Evolutionary conservation across 2,329 filamentous ascomycete genomes (phyloP), one percentile per base, ranked within the genome.

Genomic region (Aspergillus ruber): DNA sequence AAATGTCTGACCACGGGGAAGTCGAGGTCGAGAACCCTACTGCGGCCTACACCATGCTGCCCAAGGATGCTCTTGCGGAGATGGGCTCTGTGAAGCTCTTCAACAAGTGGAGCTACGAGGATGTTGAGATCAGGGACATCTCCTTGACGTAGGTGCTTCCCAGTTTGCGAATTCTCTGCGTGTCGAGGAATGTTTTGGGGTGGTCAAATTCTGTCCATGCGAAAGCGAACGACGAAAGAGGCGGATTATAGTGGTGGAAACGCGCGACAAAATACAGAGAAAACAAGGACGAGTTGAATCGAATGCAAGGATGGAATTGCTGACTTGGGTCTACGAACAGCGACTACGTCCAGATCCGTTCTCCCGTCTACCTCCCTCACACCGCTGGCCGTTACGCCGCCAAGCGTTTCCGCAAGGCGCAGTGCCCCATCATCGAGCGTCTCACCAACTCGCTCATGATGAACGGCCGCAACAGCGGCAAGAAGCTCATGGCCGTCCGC

Each of bases 381-480:
- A 95, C 90, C 62, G 93, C 94, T 71, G 93, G 93, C 74, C 89
- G 90, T 74, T 98, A 95, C 84, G 93, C 93, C 73, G 84, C 86
- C 79, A 98, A 98, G 90, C 87, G 94, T 73, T 98, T 98, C 89
- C 88, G 93, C 82, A 98, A 98, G 86, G 93, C 94, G 74, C 94
- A 97, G 84, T 98, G 93, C 88, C 93, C 93, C 70, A 97, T 98
- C 85, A 96, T 98, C 74, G 93, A 98, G 88, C 91, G 93, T 75
- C 86, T 98, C 68, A 98, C 93, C 83, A 98, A 98, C 88, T 97
- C 93, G 53, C 86, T 98, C 75, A 98, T 98, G 94, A 97, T 97
- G 91, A 95, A 98, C 86, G 93, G 93, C 78, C 93, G 93, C 80
- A 98, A 98, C 88, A 98, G 96, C 88, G 93, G 93, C 79, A 98